Evolutionary conservation across 208 protist species (phyloP), one percentile per base, ranked within the genome.

Genomic region (Angomonas deanei): DNA sequence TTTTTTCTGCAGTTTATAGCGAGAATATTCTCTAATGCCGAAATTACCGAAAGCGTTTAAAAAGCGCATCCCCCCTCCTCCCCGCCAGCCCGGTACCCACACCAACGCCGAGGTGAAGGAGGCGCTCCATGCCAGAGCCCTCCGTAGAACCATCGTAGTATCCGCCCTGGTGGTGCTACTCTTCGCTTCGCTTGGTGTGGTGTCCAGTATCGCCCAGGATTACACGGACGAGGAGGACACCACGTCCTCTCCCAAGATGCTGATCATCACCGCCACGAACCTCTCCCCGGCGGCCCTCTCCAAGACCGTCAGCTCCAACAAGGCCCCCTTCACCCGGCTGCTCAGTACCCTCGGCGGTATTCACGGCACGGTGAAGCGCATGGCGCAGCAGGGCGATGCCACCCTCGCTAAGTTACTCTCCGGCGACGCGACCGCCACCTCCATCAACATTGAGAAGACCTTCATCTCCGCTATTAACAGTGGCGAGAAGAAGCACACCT

Each of bases 81-180:
- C 76, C 19, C 68, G 67, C 42, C 67, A 78, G 58, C 82, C 80
- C 17, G 80, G 82, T 52, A 85, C 75, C 17, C 77, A 90, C 75
- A 86, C 72, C 6, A 88, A 88, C 55, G 63, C 69, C 10, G 81
- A 88, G 70, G 76, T 93, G 47, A 85, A 82, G 50, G 79, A 84
- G 64, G 72, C 80, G 13, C 76, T 91, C 28, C 75, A 86, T 50
- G 75, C 80, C 10, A 77, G 83, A 26, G 82, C 81, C 0, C 53
- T 77, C 53, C 83, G 76, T 30, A 72, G 86, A 59, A 83, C 74
- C 24, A 75, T 88, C 21, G 55, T 87, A 42, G 68, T 88, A 28
- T 67, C 79, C 24, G 75, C 79, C 10, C 61, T 88, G n/a, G 73
- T 88, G n/a, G 78, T 90, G 56, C 57, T 93, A 11, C 68, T 90